These are phyloP conservation scores for Mycena haematopus DNA, from an alignment of 768 basidiomycete genomes.

Conservation along the genomic window DNA sequence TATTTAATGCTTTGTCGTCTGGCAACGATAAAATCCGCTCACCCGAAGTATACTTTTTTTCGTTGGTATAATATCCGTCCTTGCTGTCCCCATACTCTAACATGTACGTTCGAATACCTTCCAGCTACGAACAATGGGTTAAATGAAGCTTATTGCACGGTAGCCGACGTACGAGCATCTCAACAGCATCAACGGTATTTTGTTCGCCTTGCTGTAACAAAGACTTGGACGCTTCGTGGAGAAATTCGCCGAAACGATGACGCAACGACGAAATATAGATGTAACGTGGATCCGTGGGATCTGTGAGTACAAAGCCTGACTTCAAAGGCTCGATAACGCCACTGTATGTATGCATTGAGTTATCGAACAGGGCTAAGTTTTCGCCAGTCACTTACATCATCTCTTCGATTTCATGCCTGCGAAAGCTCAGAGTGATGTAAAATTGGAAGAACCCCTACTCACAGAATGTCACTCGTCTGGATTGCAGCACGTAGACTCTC, in stretches of 20 bases:
- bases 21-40: neutral
- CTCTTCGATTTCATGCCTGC: slow-evolving; percentile 26
- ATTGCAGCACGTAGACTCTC: slow-evolving; percentile 53
- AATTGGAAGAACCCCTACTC: slow-evolving; percentile 32
- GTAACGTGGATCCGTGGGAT: slow-evolving; percentile 69
- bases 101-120: slow-evolving; percentile 73
- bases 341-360: slow-evolving; percentile 49
- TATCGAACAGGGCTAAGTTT: neutral
- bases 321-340: slow-evolving; percentile 64
- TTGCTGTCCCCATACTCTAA: slow-evolving; percentile 77
- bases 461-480: slow-evolving; percentile 74
- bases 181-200: slow-evolving; percentile 82
- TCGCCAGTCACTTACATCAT: slow-evolving; percentile 21
- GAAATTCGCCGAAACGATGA: slow-evolving; percentile 67
- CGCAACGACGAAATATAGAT: slow-evolving; percentile 64
- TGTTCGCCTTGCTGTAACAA: slow-evolving; percentile 78
- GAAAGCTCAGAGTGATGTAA: neutral
- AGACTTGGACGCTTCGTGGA: slow-evolving; percentile 73
- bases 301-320: slow-evolving; percentile 71
- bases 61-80: slow-evolving; percentile 42
- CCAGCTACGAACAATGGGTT: slow-evolving; percentile 48
- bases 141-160: neutral
- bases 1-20: slow-evolving; percentile 41
- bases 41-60: slow-evolving; percentile 28
- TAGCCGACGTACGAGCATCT: slow-evolving; percentile 60